Evolutionary conservation across 805 yeast species (phyloP).

Genomic region (Lachancea thermotolerans): DNA sequence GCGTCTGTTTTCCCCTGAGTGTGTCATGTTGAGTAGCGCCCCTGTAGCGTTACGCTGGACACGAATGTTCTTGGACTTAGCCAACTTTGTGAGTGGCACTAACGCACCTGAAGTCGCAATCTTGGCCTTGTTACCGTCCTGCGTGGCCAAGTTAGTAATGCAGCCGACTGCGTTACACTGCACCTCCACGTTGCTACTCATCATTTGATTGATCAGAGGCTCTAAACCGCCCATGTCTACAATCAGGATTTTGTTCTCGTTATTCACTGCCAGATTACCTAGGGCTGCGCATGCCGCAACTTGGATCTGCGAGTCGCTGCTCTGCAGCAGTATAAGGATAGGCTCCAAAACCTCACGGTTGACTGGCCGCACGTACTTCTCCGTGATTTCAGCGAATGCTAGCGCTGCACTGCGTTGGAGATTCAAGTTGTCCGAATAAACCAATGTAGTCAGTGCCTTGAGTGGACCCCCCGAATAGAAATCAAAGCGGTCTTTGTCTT

Average conservation of each 20-base stretch:
- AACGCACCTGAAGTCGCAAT: slow-evolving; percentile 96
- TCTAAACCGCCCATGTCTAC: slow-evolving; percentile 98
- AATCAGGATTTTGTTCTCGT: slow-evolving; percentile 84
- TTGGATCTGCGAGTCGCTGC: slow-evolving; percentile 89
- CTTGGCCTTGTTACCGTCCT: slow-evolving; percentile 91
- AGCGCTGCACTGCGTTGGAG: slow-evolving; percentile 94
- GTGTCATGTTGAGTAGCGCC: slow-evolving; percentile 96
- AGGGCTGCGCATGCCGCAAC: slow-evolving; percentile 98
- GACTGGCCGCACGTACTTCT: slow-evolving; percentile 88
- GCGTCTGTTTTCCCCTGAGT: slow-evolving; percentile 90
- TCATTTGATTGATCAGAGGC: slow-evolving; percentile 95
- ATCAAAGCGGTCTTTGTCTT: slow-evolving; percentile 67
- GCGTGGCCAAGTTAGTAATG: slow-evolving; percentile 95
- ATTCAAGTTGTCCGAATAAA: slow-evolving; percentile 90
- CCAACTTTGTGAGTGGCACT: slow-evolving; percentile 87
- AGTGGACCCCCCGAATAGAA: slow-evolving; percentile 81
- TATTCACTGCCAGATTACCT: slow-evolving; percentile 96
- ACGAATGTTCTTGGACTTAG: slow-evolving; percentile 87
- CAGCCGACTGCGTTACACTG: slow-evolving; percentile 99
- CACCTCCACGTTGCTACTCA: slow-evolving; percentile 93
- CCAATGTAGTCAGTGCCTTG: slow-evolving; percentile 84
- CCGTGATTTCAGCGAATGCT: slow-evolving; percentile 98
- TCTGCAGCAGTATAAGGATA: slow-evolving; percentile 76
- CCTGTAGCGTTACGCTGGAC: slow-evolving; percentile 99
- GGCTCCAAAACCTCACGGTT: slow-evolving; percentile 91